Evolutionary conservation across 2,329 filamentous ascomycete genomes (phyloP), one percentile per base, ranked within the genome.

Genomic region (Nothophoma quercina): DNA sequence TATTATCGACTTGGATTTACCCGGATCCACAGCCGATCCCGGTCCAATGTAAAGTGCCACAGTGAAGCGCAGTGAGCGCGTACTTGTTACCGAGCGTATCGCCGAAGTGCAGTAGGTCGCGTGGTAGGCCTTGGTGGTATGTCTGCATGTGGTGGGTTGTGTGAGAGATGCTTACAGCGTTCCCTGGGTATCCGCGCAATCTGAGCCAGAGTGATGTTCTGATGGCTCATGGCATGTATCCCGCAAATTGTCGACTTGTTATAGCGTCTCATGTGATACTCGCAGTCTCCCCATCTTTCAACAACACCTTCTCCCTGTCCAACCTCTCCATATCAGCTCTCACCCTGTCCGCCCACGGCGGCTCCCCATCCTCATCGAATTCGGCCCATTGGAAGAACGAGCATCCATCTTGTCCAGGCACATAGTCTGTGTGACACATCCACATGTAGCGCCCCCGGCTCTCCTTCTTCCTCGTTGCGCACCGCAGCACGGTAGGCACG

Each of bases 361-460:
- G 92, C 62, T 90, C 86, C 1, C 93, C 93, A 71, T 97, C 88
- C 28, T 96, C 5, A 84, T 86, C 61, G 30, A 68, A 72, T 33
- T 69, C 66, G 1, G 68, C 67, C 69, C 66, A 69, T 26, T 65
- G 58, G 19, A 68, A 67, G 41, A 70, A 73, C 0, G 65, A 62
- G 29, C 69, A 76, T 5, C 78, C 77, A 46, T 80, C 75, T 82
- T 88, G 38, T 0, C 84, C 88, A 0, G 88, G 88, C 2, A 87
- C 82, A 65, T 87, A 90, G 6, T 88, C 86, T 0, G 86, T 85
- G 75, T 96, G 85, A 66, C 95, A 98, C 89, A 93, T 95, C 91
- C 91, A 96, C 77, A 96, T 96, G 70, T 98, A 96, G 64, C 82
- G 81, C 0, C 93, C 93, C 60, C 85, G 81, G 46, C 86, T 93